A percentile compares a stretch with the other conserved stretches of the same genome.
phyloP scores from a whole-genome alignment of 73 alveolate species.

The Tetrahymena borealis region DNA sequence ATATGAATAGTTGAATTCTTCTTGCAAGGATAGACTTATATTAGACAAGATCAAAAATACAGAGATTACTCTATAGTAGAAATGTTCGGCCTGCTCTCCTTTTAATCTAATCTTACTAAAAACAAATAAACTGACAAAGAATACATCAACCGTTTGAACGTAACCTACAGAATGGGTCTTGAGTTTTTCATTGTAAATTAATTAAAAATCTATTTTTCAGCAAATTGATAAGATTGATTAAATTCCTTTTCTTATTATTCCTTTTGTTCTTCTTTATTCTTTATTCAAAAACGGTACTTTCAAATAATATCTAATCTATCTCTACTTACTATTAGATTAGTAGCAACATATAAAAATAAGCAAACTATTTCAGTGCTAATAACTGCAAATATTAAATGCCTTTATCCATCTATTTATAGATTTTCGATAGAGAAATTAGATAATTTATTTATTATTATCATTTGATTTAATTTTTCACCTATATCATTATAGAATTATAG shows the following conservation, averaged over 20 bases:
- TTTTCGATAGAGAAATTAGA: too few relatives aligned
- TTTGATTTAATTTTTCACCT: too few relatives aligned
- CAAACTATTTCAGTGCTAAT: too few relatives aligned
- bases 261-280: too few relatives aligned
- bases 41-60: neutral
- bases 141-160: neutral
- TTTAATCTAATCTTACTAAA: neutral
- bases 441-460: too few relatives aligned
- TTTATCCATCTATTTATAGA: too few relatives aligned
- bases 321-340: too few relatives aligned
- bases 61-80: neutral
- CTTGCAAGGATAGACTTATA: neutral
- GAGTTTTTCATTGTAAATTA: neutral
- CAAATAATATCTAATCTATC: too few relatives aligned
- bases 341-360: too few relatives aligned
- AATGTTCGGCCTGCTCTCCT: neutral
- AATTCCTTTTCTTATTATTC: neutral
- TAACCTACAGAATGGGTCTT: neutral
- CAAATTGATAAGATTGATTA: neutral
- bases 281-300: too few relatives aligned
- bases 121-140: neutral
- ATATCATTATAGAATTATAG: too few relatives aligned
- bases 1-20: neutral
- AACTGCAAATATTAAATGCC: too few relatives aligned
- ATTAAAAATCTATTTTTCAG: neutral